Evolutionary conservation across 768 basidiomycete species (phyloP), one percentile per base, ranked within the genome.

Genomic region (Lentinus brumalis): DNA sequence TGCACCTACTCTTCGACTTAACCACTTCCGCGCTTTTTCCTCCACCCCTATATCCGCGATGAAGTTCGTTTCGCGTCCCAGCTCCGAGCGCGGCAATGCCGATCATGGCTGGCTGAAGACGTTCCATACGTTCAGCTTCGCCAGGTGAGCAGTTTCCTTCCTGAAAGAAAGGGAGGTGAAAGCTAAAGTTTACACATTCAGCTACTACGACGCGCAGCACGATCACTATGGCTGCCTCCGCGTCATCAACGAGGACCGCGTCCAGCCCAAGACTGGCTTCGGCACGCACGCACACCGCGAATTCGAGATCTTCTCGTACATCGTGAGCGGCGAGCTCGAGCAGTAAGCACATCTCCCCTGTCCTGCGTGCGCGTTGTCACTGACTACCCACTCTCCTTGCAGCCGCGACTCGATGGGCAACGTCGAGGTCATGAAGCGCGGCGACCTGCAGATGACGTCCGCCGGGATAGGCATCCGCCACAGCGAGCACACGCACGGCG

Each of bases 361-460:
- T 18, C 32, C 38, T 50, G 6, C 44, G 14, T 47, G 31, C 29
- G 4, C 5, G 39, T 21, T 0, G 38, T 31, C 5, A 39, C 50
- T 15, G 57, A 7, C 30, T 15, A 50, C 14, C 40, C 38, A 30
- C 6, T 35, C 41, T 35, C 26, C 39, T 30, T 58, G 57, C 60
- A 93, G 94, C 77, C 83, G 89, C 74, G 96, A 98, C 75, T 92
- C 88, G 5, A 92, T 97, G 89, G 88, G 89, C 41, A 96, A 96
- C 76, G 82, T 83, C 56, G 96, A 98, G 73, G 80, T 95, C 59
- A 84, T 98, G 70, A 87, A 87, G 71, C 86, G 94, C 15, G 96
- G 96, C 1, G 90, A 94, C 67, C 67, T 98, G 35, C 96, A 98
- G 73, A 85, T 97, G 77, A 95, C 95, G 2, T 93, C 90, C 1